Conservation (phyloP, 176 grass and related monocot genomes). For the Canna indica region DNA sequence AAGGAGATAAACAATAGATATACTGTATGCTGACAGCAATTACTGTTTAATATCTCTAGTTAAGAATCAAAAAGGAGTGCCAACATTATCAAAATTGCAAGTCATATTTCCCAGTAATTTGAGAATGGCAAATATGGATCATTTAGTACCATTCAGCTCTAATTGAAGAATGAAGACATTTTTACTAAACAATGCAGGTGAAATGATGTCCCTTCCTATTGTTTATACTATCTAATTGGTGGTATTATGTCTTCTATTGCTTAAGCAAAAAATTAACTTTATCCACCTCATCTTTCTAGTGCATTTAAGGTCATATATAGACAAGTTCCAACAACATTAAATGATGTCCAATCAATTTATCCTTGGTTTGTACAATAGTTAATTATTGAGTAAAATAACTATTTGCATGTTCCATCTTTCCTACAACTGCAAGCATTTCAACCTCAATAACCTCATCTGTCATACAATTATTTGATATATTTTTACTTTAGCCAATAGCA, state of each 20-base stretch:
- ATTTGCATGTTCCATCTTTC: background rate
- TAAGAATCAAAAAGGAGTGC: background rate
- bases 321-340: background rate
- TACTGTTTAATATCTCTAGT: background rate
- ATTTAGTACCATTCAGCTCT: background rate
- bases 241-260: background rate
- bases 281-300: background rate
- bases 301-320: background rate
- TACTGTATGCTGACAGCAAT: background rate
- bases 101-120: background rate
- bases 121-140: background rate
- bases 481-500: background rate
- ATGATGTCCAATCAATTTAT: background rate
- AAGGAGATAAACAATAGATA: background rate
- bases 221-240: background rate
- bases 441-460: background rate
- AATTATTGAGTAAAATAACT: background rate
- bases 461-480: background rate
- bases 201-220: background rate
- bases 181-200: background rate
- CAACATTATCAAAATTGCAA: background rate
- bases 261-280: background rate
- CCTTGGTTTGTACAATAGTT: background rate
- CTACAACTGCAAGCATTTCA: background rate
- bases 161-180: background rate